These are phyloP conservation scores for Cadophora gregata DNA, from an alignment of 2,329 filamentous ascomycete genomes.

Conservation along the genomic window DNA sequence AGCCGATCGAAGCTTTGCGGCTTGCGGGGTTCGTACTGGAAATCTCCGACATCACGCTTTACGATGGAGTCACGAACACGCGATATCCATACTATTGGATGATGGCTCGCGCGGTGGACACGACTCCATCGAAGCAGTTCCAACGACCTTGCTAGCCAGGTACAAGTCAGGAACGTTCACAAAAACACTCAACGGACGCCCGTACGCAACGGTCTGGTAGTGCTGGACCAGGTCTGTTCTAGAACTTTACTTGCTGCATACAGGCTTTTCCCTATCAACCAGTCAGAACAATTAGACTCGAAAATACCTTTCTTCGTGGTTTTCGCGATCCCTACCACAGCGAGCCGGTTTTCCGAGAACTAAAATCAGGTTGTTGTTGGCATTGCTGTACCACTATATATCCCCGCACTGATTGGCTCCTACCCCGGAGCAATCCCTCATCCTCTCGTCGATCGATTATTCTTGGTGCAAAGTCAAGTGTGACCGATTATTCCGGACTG, in stretches of 20 bases:
- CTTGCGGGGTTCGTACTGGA: neutral
- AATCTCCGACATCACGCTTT: neutral
- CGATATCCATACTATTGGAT: slow-evolving; percentile 3
- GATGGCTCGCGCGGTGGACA: slow-evolving; percentile 2
- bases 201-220: neutral
- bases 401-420: neutral
- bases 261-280: neutral
- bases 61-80: neutral
- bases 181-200: neutral
- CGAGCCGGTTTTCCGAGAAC: neutral
- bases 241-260: neutral
- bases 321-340: slow-evolving; percentile 3
- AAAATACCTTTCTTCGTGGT: neutral
- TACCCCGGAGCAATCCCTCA: neutral
- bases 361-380: neutral
- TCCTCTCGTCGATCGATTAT: slow-evolving; percentile 1
- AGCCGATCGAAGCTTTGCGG: neutral
- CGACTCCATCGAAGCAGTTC: neutral
- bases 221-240: neutral
- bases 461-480: neutral
- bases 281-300: neutral
- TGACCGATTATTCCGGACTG: neutral
- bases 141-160: neutral
- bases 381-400: neutral
- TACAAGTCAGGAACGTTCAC: neutral